phyloP scores from a whole-genome alignment of 2,329 filamentous ascomycete species.

The Rhynchosporium agropyri region DNA sequence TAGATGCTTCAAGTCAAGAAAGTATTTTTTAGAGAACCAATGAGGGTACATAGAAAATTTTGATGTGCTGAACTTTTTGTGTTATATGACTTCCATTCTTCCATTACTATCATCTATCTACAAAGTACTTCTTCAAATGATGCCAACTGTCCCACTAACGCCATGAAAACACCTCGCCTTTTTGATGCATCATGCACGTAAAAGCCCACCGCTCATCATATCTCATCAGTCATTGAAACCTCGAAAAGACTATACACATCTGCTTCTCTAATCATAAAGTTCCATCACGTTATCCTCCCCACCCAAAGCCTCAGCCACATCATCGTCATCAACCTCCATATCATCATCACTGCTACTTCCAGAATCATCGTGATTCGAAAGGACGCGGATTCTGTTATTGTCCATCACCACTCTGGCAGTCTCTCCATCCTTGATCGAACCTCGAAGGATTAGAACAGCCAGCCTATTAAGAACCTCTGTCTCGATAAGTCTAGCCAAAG shows the following conservation, averaged over 20 bases:
- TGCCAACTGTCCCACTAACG: not conserved
- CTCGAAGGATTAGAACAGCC: constrained; percentile 87
- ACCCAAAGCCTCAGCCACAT: constrained; percentile 60
- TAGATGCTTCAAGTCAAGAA: no score
- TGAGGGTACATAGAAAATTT: not conserved
- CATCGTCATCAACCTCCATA: constrained; percentile 57
- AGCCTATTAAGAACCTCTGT: constrained; percentile 94
- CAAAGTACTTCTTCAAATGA: not conserved
- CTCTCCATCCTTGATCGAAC: constrained; percentile 84
- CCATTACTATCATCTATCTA: not conserved
- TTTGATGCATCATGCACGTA: constrained; percentile 3
- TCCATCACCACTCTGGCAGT: constrained; percentile 76
- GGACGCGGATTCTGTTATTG: constrained; percentile 76
- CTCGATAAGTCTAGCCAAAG: constrained; percentile 87
- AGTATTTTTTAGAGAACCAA: not conserved
- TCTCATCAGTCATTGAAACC: constrained; percentile 18
- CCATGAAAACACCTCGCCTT: constrained; percentile 9
- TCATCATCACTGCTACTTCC: constrained; percentile 77
- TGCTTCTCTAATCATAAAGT: constrained; percentile 47
- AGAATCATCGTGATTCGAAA: constrained; percentile 81
- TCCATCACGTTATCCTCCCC: constrained; percentile 65
- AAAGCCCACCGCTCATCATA: constrained; percentile 11
- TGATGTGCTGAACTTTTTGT: not conserved
- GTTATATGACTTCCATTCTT: not conserved
- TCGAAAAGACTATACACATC: not conserved